A percentile compares a stretch with the other conserved stretches of the same genome.
Conservation (phyloP, 1,284 basidiomycete species). For the Ganoderma sinense region DNA sequence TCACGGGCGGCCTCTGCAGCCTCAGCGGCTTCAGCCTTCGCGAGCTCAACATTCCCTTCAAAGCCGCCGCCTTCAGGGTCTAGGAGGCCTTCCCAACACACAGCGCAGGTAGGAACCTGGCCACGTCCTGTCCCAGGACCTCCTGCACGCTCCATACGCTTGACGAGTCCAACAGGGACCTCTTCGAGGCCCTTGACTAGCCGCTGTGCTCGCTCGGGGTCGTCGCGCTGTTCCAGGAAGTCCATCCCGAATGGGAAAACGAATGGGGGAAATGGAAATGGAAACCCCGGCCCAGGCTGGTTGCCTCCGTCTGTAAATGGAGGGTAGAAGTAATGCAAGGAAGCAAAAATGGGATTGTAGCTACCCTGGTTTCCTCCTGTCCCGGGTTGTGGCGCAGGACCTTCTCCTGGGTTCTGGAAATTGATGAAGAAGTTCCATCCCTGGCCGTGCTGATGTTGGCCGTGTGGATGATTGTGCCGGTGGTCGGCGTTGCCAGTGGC, state of each 20-base stretch:
- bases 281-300: conserved; percentile 15
- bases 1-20: conserved; percentile 23
- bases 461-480: conserved; percentile 7
- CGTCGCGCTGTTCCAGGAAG: conserved; percentile 57
- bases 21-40: conserved; percentile 32
- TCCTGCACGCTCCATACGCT: conserved; percentile 67
- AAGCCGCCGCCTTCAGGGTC: conserved; percentile 54
- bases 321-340: conserved; percentile 21
- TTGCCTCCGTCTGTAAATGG: conserved; percentile 22
- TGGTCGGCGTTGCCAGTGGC: conserved; percentile 10
- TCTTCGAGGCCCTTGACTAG: conserved; percentile 69
- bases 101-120: conserved; percentile 65
- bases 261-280: conserved; percentile 23
- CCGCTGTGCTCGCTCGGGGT: conserved; percentile 68
- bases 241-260: conserved; percentile 36
- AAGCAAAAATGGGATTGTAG: conserved; percentile 7
- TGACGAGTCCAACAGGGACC: conserved; percentile 71
- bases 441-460: conserved; percentile 1
- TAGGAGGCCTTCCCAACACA: conserved; percentile 77
- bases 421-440: conserved; percentile 33
- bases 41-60: conserved; percentile 38
- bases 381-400: conserved; percentile 16
- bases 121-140: conserved; percentile 46
- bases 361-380: conserved; percentile 8
- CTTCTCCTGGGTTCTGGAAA: conserved; percentile 23